Base-by-base conservation (phyloP, 2,329 filamentous ascomycete species). In the Coniosporium tulheliwenetii region DNA sequence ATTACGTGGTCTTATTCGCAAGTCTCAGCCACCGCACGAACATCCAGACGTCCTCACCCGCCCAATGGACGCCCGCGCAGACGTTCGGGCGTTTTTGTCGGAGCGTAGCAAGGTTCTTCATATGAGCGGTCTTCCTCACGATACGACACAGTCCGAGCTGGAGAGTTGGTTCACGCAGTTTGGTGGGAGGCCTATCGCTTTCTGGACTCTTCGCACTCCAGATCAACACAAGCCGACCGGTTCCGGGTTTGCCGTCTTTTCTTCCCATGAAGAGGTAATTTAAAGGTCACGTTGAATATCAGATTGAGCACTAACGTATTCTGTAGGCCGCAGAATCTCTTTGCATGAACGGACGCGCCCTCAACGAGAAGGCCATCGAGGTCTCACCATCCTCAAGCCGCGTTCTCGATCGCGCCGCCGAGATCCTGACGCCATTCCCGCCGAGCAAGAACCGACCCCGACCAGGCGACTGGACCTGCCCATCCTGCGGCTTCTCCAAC, bases 141-240 rank as follows among this genome's bases (percentile, higher is more conserved):
- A 98, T 54, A 98, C 91, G 31, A 98, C 91, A 1, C 91, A 98
- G 65, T 96, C 89, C 3, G 91, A 98, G 66, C 74, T 98, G 16
- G 91, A 98, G 67, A 95, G 87, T 65, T 98, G 91, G 91, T 98
- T 96, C 59, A 98, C 91, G 29, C 91, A 98, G 63, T 98, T 94
- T 58, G 91, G 91, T 48, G 91, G 91, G 39, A 83, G 91, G 36
- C 91, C 91, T 29, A 98, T 98, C 65, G 91, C 91, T 14, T 98
- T 98, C 66, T 98, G 91, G 91, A 98, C 91, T 13, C 73, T 98
- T 39, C 83, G 89, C 46, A 98, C 91, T 10, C 91, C 91, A 2
- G 91, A 98, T 63, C 91, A 96, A 66, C 91, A 96, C 66, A 98
- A 98, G 71, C 91, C 91, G n/a, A 98, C 91, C 8, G 91, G 91